Evolutionary conservation across 2,329 filamentous ascomycete species (phyloP), one percentile per base, ranked within the genome.

Genomic region (Lasiodiplodia citricola): DNA sequence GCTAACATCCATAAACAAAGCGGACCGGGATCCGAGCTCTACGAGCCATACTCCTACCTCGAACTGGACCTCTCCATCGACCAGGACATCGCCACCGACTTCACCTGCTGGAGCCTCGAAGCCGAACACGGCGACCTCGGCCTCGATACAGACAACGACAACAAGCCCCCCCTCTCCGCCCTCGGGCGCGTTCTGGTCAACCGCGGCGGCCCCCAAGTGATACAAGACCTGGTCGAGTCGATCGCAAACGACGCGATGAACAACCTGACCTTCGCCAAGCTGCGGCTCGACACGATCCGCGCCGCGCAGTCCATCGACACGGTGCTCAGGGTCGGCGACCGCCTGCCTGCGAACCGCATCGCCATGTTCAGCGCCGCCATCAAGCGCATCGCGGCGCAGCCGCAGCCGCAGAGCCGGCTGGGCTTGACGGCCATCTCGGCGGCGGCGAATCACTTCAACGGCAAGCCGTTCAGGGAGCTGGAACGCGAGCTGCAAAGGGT

Each of bases 361-460:
- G 60, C 47, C 18, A 54, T 38, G 25, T 69, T 69, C 23, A 52
- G 66, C 50, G 60, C 31, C 8, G 51, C n/a, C 18, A 66, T 69
- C 8, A 7, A 28, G 8, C n/a, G 38, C 11, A 66, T 69, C 5
- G 57, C 66, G 21, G 11, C n/a, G 23, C 50, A 58, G 11, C 31
- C 67, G 7, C 28, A 23, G 18, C 35, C 21, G 4, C 13, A 66
- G 21, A 35, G 60, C 18, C 51, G 66, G 3, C 25, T 66, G 16
- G 67, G 67, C 5, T n/a, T 69, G 13, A 47, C 44, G 14, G 60
- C 67, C 21, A 69, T 66, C 31, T 28, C 67, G 21, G 60, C 56
- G 11, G 60, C 52, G 28, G 67, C 23, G n/a, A 44, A 38, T 25
- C 52, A 18, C 28, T 56, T 31, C 25, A 37, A n/a, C 52, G 31